Base-by-base conservation (phyloP, 768 basidiomycete species). In the Candolleomyces aberdarensis region DNA sequence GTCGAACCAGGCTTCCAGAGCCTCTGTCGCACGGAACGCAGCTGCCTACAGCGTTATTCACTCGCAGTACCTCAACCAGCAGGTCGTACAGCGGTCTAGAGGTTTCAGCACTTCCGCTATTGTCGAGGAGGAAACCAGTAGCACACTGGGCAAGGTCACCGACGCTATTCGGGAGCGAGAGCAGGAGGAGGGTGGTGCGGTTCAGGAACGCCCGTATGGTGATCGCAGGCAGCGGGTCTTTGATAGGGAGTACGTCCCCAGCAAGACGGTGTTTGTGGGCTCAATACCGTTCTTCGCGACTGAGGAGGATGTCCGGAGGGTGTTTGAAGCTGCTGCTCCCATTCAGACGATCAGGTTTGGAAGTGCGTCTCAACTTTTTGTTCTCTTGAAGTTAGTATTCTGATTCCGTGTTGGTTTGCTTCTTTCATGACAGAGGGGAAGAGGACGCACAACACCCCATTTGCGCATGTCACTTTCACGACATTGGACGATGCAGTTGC, bases 221-320 rank as follows among this genome's bases (percentile, higher is more conserved):
- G 19, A 46, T 36, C 36, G 36, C 4, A 46, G 19, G 44, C 8
- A 46, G 8, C 44, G 15, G 8, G 10, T 6, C 7, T 6, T 1
- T 8, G 9, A 46, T 9, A 17, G 44, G 44, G 44, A 46, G 19
- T 46, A 11, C 44, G 3, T 19, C 4, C 54, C 54, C 19, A 56
- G 54, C 40, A 6, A 22, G 17, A 57, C 56, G 9, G 26, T 61
- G 19, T 61, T 56, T 36, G 29, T 61, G 19, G 26, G 26, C 32
- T 32, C 40, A n/a, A 29, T 61, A 9, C 60, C 60, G 19, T 61
- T 61, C 55, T 61, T 61, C 29, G 29, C 48, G 48, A 50, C 56
- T 2, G 29, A 61, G 55, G 56, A 49, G 14, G 60, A 39, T 20
- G 32, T 61, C 14, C 32, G 48, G 39, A 44, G 41, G n/a, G 20